phyloP scores from a whole-genome alignment of 352 stramenopile genomes.

The Phytophthora hybrid region DNA sequence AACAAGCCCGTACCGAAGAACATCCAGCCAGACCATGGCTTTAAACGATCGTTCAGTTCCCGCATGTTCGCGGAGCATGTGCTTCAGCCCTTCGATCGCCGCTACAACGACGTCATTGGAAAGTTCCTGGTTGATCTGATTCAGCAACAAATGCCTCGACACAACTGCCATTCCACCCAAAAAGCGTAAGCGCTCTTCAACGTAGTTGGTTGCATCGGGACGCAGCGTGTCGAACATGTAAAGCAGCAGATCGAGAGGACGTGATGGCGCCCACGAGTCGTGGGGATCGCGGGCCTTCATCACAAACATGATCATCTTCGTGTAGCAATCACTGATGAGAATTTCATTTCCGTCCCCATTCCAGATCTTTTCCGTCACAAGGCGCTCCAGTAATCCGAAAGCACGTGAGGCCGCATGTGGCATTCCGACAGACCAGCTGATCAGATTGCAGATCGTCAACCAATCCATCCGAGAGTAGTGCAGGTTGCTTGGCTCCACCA shows the following conservation, averaged over 20 bases:
- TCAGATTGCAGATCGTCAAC: conserved; percentile 68
- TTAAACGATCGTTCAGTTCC: conserved; percentile 47
- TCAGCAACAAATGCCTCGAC: conserved; percentile 52
- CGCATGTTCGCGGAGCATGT: conserved; percentile 57
- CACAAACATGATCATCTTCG: conserved; percentile 70
- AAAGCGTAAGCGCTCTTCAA: conserved; percentile 59
- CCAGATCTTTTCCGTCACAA: conserved; percentile 70
- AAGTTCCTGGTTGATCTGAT: conserved; percentile 41
- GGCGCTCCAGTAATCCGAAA: conserved; percentile 67
- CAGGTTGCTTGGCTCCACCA: conserved; percentile 41
- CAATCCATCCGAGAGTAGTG: conserved; percentile 61
- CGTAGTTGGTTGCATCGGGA: conserved; percentile 41
- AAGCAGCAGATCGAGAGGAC: conserved; percentile 61
- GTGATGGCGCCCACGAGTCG: conserved; percentile 43
- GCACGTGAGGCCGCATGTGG: conserved; percentile 59
- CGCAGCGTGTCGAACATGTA: conserved; percentile 61
- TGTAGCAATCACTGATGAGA: conserved; percentile 70
- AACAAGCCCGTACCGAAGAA: conserved; percentile 65
- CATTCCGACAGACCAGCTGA: conserved; percentile 60
- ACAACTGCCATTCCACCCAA: conserved; percentile 68
- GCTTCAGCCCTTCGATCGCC: conserved; percentile 56
- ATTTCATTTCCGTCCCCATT: conserved; percentile 56
- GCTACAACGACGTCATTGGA: conserved; percentile 56
- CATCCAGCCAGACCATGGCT: conserved; percentile 61
- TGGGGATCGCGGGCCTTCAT: conserved; percentile 43